A percentile compares a stretch with the other conserved stretches of the same genome.
phyloP scores from a whole-genome alignment of 495 filamentous ascomycete species.

The Penicillium flavigenum region DNA sequence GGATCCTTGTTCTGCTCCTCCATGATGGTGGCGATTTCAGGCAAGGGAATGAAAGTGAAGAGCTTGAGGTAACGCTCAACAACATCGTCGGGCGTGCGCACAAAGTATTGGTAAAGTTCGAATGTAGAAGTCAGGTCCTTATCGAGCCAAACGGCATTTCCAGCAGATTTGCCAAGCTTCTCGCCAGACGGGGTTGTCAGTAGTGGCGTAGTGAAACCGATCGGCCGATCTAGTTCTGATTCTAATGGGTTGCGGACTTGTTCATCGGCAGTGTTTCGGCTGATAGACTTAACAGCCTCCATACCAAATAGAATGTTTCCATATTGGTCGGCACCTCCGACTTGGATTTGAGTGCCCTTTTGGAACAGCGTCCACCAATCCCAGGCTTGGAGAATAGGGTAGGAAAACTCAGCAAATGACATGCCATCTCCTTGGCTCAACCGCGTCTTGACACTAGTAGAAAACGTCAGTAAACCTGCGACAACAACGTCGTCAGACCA shows the following conservation, averaged over 20 bases:
- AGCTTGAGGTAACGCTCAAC: conserved; percentile 80
- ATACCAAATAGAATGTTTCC: conserved; percentile 94
- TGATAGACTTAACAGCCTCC: conserved; percentile 72
- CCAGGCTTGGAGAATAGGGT: conserved; percentile 93
- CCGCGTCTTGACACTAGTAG: conserved; percentile 71
- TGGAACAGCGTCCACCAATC: conserved; percentile 87
- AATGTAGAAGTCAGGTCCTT: conserved; percentile 73
- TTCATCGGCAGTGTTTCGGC: conserved; percentile 47
- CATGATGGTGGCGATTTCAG: conserved; percentile 63
- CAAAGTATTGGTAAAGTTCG: conserved; percentile 89
- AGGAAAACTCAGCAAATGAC: conserved; percentile 90
- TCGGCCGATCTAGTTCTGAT: conserved; percentile 51
- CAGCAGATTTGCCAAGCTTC: conserved; percentile 95
- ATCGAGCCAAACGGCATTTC: conserved; percentile 94
- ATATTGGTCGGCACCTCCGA: conserved; percentile 93
- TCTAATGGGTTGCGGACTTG: conserved; percentile 29
- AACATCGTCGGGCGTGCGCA: conserved; percentile 76
- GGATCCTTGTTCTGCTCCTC: conserved; percentile 63
- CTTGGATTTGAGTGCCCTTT: conserved; percentile 71
- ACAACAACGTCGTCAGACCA: neutral
- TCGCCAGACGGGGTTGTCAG: conserved; percentile 79
- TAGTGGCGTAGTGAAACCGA: conserved; percentile 86
- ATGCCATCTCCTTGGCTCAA: conserved; percentile 82
- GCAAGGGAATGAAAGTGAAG: conserved; percentile 82
- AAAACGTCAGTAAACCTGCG: conserved; percentile 20